These are phyloP conservation scores for Curvularia verruculosa DNA, from an alignment of 2,329 filamentous ascomycete genomes.

Conservation along the genomic window DNA sequence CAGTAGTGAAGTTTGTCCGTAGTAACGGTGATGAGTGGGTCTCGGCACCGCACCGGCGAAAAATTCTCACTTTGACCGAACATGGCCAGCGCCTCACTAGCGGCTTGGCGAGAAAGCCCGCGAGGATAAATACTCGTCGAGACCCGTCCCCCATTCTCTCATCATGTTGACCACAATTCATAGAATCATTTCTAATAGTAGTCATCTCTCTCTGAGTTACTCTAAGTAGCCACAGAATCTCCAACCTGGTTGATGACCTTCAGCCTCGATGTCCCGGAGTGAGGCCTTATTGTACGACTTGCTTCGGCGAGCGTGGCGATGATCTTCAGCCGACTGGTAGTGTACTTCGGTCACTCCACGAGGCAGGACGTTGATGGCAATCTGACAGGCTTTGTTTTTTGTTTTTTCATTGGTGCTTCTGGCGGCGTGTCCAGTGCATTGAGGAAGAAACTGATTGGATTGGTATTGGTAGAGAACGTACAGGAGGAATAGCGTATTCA, in stretches of 20 bases:
- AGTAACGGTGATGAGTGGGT: too few relatives aligned
- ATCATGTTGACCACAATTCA: slow-evolving; percentile 24
- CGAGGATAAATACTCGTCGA: too few relatives aligned
- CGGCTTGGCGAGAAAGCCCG: too few relatives aligned
- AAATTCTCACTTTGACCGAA: too few relatives aligned
- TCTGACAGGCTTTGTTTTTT: slow-evolving; percentile 72
- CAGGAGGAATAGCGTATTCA: too few relatives aligned
- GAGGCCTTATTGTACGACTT: slow-evolving; percentile 68
- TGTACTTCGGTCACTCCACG: slow-evolving; percentile 76
- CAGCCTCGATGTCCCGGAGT: slow-evolving; percentile 89
- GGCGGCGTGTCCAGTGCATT: slow-evolving; percentile 38
- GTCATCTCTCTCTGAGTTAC: slow-evolving; percentile 90
- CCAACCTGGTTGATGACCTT: slow-evolving; percentile 87
- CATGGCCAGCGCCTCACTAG: too few relatives aligned
- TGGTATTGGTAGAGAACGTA: too few relatives aligned
- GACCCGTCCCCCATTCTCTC: too few relatives aligned
- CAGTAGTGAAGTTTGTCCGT: too few relatives aligned
- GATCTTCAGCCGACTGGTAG: slow-evolving; percentile 82
- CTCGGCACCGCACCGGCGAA: too few relatives aligned
- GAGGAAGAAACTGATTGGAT: slow-evolving; percentile 44
- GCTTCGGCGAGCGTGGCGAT: slow-evolving; percentile 90
- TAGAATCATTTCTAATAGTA: slow-evolving; percentile 82
- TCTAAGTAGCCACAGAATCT: slow-evolving; percentile 89
- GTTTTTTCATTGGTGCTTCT: slow-evolving; percentile 46
- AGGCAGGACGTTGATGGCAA: slow-evolving; percentile 81